Evolutionary conservation across 2,329 filamentous ascomycete genomes (phyloP), one percentile per base, ranked within the genome.

Genomic region (Samsoniella hepiali): DNA sequence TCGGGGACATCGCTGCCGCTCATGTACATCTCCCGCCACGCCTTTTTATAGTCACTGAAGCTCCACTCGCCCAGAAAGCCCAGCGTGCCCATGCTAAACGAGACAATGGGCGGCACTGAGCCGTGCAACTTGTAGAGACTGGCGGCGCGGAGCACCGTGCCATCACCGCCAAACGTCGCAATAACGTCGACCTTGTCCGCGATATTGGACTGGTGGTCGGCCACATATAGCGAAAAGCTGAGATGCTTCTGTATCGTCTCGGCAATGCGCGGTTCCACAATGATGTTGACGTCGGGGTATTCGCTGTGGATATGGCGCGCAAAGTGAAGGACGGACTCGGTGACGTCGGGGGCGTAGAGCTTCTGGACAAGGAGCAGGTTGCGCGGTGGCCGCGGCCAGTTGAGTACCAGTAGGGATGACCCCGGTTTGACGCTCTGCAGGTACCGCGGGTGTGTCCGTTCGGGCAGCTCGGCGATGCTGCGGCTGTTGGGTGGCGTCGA

Each of bases 21-120:
- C 90, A 97, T 96, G 78, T 96, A 97, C 60, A 95, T 91, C 73
- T 97, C 91, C 56, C 92, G 82, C 79, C 96, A 97, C 0, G 95
- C 95, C 56, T 91, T 85, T 77, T 97, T 97, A 78, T 96, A 91
- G 70, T 98, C 93, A 7, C 83, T 82, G 73, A 98, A 98, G 70
- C 95, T 96, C 93, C 94, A 99, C 76, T 98, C 94, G 17, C 94
- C 93, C 8, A 99, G 79, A 69, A 99, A 99, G 0, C 95, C 95
- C 1, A 99, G 80, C 0, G 94, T 96, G 6, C 95, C 95, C 91
- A 99, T 97, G 73, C 93, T 96, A 73, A 99, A 99, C 1, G 91
- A 93, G 8, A 99, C 81, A 40, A 99, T 90, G 0, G 95, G 95
- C 0, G 95, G 95, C 0, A 99, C 94, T 50, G 87, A 87, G 2